Conservation (phyloP, 2,329 filamentous ascomycete species). For the Fusarium lateritium region DNA sequence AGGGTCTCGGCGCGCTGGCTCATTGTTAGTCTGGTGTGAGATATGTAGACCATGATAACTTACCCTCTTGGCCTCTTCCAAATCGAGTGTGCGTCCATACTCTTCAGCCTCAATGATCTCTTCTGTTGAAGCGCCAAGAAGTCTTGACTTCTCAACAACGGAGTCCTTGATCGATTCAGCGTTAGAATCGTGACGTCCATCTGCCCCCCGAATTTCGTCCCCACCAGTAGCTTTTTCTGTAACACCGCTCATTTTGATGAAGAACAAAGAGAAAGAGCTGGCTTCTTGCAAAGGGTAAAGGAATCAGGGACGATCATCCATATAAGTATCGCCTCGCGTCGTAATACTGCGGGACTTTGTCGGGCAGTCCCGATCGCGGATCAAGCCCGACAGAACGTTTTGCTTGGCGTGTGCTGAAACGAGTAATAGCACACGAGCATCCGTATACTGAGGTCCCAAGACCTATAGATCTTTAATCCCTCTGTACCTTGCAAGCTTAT, state of each 20-base stretch:
- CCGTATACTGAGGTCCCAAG: background rate
- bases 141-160: slow-evolving; percentile 3
- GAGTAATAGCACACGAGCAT: slow-evolving; percentile 10
- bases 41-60: rapidly evolving
- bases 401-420: slow-evolving; percentile 2
- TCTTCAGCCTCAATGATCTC: slow-evolving; percentile 40
- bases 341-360: background rate
- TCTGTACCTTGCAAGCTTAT: background rate
- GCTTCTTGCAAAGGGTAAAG: too few relatives aligned
- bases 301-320: background rate
- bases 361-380: background rate
- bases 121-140: slow-evolving; percentile 28
- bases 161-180: slow-evolving; percentile 10
- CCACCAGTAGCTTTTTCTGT: slow-evolving; percentile 6
- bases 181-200: slow-evolving; percentile 10
- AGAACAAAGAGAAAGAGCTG: background rate
- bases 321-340: background rate
- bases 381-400: slow-evolving; percentile 1
- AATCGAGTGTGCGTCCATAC: slow-evolving; percentile 15
- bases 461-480: background rate
- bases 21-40: background rate
- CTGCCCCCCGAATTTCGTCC: background rate
- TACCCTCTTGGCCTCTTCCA: slow-evolving; percentile 30
- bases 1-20: slow-evolving; percentile 31
- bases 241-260: slow-evolving; percentile 7